Conservation (phyloP, 768 basidiomycete genomes). For the Tulasnella sp. region DNA sequence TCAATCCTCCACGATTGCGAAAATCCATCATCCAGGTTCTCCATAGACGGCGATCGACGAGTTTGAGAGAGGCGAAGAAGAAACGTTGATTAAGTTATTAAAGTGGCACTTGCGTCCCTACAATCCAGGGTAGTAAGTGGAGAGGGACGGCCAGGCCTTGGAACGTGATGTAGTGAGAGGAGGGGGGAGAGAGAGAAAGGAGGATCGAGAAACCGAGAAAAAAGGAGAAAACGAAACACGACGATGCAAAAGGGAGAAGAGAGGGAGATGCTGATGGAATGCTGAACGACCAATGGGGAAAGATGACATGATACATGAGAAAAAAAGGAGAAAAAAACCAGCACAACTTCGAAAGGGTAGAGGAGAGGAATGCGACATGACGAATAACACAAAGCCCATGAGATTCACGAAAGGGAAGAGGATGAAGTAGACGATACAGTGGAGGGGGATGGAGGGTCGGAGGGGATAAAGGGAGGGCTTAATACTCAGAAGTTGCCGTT, state of each 20-base stretch:
- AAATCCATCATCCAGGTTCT: background rate
- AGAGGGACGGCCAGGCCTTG: constrained; percentile 17
- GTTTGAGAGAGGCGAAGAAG: background rate
- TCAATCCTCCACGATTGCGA: background rate
- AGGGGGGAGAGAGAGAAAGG: background rate
- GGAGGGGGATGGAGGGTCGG: background rate
- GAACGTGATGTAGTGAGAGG: background rate
- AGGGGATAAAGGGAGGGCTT: constrained; percentile 9
- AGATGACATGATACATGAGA: constrained; percentile 4
- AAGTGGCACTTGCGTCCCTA: constrained; percentile 17
- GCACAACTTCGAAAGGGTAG: background rate
- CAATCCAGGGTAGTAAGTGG: constrained; percentile 13
- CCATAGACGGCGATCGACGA: background rate
- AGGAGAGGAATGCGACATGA: constrained; percentile 9
- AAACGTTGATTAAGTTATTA: constrained; percentile 14
- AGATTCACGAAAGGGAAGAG: too few species aligned
- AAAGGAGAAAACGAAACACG: background rate
- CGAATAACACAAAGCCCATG: constrained; percentile 15
- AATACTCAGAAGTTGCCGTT: background rate
- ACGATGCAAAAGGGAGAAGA: constrained; percentile 6
- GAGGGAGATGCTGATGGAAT: background rate
- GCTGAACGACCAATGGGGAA: constrained; percentile 6
- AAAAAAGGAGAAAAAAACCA: background rate
- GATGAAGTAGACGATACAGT: constrained; percentile 1
- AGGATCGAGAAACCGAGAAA: background rate